These are phyloP conservation scores for Trichosporon faecale DNA, from an alignment of 1,284 basidiomycete genomes.

Conservation along the genomic window DNA sequence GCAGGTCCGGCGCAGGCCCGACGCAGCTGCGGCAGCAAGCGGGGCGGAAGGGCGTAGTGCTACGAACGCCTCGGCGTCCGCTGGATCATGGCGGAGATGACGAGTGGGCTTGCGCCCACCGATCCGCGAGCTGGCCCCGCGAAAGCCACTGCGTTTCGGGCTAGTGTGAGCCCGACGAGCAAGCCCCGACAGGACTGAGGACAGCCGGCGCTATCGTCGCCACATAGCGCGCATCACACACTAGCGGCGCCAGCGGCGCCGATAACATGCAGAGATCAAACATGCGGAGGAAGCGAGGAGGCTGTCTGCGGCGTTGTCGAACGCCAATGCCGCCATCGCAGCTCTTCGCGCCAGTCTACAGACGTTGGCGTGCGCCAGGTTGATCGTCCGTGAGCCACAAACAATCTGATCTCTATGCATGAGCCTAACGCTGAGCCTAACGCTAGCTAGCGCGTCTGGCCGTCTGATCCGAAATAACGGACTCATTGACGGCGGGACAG, in stretches of 20 bases:
- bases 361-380: not conserved
- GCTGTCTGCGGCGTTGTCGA: not conserved
- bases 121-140: too few species aligned
- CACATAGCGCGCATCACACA: not conserved
- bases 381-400: not conserved
- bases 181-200: too few species aligned
- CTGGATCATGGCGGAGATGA: not conserved
- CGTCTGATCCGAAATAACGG: not conserved
- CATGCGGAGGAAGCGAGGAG: not conserved
- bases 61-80: not conserved
- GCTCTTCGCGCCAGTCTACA: not conserved
- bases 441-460: not conserved
- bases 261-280: not conserved
- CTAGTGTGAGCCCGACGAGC: not conserved
- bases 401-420: not conserved
- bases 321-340: not conserved
- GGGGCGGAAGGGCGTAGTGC: not conserved
- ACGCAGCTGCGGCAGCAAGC: too few species aligned
- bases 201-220: not conserved
- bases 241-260: too few species aligned
- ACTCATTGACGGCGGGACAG: not conserved
- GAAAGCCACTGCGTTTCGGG: not conserved
- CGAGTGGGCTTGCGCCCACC: too few species aligned
- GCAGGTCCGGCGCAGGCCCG: too few species aligned
- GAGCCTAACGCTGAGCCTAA: not conserved